Conservation (phyloP, 2,329 filamentous ascomycete genomes). For the Exserohilum turcica region DNA sequence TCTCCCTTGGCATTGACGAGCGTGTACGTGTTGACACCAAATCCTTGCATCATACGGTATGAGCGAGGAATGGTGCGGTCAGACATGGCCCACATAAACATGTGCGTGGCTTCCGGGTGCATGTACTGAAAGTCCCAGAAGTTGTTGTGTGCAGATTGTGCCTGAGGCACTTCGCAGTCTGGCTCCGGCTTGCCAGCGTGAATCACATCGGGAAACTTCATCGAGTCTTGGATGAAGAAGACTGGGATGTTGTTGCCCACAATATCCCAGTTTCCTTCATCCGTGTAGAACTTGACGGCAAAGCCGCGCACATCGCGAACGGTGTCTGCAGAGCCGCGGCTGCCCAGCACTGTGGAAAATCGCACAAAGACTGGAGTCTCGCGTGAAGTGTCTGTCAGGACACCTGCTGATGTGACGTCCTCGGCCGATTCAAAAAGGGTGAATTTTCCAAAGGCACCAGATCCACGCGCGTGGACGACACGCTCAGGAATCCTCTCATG, state of each 20-base stretch:
- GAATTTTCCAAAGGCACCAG: constrained; percentile 70
- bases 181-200: constrained; percentile 71
- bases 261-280: constrained; percentile 78
- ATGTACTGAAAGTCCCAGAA: constrained; percentile 74
- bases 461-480: constrained; percentile 69
- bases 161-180: constrained; percentile 72
- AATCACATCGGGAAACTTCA: constrained; percentile 74
- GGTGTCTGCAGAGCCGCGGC: constrained; percentile 76
- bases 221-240: constrained; percentile 76
- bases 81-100: constrained; percentile 80
- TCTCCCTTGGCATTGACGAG: constrained; percentile 71
- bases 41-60: constrained; percentile 85
- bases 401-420: constrained; percentile 66
- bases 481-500: constrained; percentile 73
- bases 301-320: constrained; percentile 85
- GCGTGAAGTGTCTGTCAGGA: constrained; percentile 70
- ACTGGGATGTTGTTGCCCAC: constrained; percentile 77
- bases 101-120: constrained; percentile 75
- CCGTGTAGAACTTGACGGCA: constrained; percentile 76
- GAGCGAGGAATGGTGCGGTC: constrained; percentile 75
- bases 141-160: constrained; percentile 72
- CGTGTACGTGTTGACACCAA: constrained; percentile 80
- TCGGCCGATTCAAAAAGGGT: constrained; percentile 66
- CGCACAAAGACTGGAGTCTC: constrained; percentile 72
- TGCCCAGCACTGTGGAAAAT: constrained; percentile 79